Conservation (phyloP, 2,329 filamentous ascomycete genomes). For the Penicillium sp. region DNA sequence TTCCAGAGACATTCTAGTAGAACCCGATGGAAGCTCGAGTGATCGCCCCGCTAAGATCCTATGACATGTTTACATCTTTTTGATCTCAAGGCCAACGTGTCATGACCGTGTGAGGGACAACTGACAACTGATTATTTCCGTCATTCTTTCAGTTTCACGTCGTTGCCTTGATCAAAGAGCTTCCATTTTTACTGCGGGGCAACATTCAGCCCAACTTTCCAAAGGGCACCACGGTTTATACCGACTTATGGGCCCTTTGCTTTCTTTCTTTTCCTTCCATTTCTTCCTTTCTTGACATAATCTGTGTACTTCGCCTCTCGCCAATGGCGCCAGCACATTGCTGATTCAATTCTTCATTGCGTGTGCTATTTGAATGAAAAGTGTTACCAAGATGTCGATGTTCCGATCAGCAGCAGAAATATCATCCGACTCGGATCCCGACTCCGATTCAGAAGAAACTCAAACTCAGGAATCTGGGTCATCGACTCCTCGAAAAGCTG, state of each 20-base stretch:
- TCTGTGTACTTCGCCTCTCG: too few species aligned
- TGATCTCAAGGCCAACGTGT: conserved; percentile 5
- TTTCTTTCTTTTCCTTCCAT: background rate
- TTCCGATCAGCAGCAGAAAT: conserved; percentile 41
- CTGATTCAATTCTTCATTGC: background rate
- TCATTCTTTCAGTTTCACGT: background rate
- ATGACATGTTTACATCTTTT: conserved; percentile 20
- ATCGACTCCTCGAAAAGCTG: conserved; percentile 1
- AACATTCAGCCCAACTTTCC: background rate
- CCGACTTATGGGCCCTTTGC: background rate
- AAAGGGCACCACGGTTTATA: background rate
- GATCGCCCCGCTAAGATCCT: conserved; percentile 9
- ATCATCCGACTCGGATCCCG: conserved; percentile 35
- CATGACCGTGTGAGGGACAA: conserved; percentile 2
- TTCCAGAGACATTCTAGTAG: conserved; percentile 32
- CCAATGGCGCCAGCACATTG: background rate
- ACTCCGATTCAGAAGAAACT: conserved; percentile 26
- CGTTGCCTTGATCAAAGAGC: conserved; percentile 1
- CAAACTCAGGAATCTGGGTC: conserved; percentile 13
- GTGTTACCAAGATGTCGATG: conserved; percentile 37
- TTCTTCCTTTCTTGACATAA: background rate
- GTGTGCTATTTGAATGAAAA: background rate
- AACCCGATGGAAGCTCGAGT: conserved; percentile 34
- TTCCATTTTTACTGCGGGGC: conserved; percentile 4
- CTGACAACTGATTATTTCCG: background rate